These are phyloP conservation scores for Dunaliella sp. DNA, from an alignment of 139 green algal genomes.

Conservation along the genomic window DNA sequence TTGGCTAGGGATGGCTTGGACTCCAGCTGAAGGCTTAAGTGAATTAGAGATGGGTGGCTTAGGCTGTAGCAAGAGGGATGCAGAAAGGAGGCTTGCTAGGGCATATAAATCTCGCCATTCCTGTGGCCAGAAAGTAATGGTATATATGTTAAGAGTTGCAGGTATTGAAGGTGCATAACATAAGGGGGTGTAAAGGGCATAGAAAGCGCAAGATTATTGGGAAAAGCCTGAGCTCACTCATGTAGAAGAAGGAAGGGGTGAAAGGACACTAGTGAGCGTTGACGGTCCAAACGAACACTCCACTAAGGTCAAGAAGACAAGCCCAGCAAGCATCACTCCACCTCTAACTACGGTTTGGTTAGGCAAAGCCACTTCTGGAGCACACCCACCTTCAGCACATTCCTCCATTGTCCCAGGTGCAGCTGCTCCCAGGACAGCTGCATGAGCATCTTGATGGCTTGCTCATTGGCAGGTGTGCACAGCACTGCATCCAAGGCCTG, in stretches of 20 bases:
- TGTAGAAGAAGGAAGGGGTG: conserved; percentile 3
- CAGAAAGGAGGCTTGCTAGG: conserved; percentile 52
- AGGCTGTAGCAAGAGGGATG: conserved; percentile 3
- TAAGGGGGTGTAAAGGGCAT: too few relatives aligned
- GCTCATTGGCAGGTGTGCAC: background rate
- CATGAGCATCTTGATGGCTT: background rate
- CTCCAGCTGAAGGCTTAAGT: background rate
- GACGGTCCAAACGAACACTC: background rate
- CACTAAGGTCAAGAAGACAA: background rate
- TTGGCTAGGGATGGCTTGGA: background rate
- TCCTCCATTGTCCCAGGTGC: conserved; percentile 80
- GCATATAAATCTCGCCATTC: conserved; percentile 81
- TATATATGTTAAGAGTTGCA: too few relatives aligned
- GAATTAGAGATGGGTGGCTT: background rate
- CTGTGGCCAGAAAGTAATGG: too few relatives aligned
- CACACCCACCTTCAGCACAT: conserved; percentile 52
- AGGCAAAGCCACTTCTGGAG: background rate
- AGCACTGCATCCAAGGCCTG: too few relatives aligned
- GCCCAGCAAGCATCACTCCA: background rate
- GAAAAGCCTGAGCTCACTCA: too few relatives aligned
- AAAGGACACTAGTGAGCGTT: background rate
- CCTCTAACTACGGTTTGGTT: background rate
- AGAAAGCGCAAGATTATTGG: too few relatives aligned
- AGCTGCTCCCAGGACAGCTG: conserved; percentile 78
- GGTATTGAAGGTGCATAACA: too few relatives aligned